Evolutionary conservation across 352 stramenopile species (phyloP).

Genomic region (Phytophthora cactorum): DNA sequence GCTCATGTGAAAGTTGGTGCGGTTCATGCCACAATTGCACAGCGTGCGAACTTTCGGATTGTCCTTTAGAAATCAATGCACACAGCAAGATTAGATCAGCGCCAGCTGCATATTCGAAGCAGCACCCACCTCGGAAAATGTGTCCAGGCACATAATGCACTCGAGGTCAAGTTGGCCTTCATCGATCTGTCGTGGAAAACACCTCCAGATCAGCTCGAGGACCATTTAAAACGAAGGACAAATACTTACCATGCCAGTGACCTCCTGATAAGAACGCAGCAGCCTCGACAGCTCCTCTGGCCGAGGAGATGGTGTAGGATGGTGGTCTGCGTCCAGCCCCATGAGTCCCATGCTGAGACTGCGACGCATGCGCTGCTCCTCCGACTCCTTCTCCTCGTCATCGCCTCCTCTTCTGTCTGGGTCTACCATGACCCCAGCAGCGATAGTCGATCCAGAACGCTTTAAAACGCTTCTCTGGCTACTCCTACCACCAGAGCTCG

Average conservation of each 20-base stretch:
- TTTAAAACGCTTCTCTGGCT: constrained; percentile 27
- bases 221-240: background rate
- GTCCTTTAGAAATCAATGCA: constrained; percentile 28
- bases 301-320: constrained; percentile 30
- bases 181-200: constrained; percentile 46
- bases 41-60: constrained; percentile 87
- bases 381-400: constrained; percentile 29
- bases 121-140: constrained; percentile 52
- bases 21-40: constrained; percentile 90
- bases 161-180: constrained; percentile 75
- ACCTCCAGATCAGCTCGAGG: constrained; percentile 4
- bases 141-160: constrained; percentile 90
- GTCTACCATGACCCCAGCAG: constrained; percentile 11
- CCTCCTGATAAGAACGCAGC: constrained; percentile 73
- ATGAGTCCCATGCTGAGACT: constrained; percentile 33
- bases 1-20: constrained; percentile 90
- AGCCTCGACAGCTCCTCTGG: constrained; percentile 42
- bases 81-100: constrained; percentile 1
- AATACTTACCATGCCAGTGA: constrained; percentile 55
- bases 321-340: constrained; percentile 38
- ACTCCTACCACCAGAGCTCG: constrained; percentile 11
- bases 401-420: constrained; percentile 16
- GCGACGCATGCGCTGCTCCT: constrained; percentile 31
- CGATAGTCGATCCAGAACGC: constrained; percentile 12
- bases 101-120: background rate